Percentiles rank a stretch among this genome's conserved stretches.
phyloP scores from a whole-genome alignment of 2,329 filamentous ascomycete genomes.

The Tothia fuscella region DNA sequence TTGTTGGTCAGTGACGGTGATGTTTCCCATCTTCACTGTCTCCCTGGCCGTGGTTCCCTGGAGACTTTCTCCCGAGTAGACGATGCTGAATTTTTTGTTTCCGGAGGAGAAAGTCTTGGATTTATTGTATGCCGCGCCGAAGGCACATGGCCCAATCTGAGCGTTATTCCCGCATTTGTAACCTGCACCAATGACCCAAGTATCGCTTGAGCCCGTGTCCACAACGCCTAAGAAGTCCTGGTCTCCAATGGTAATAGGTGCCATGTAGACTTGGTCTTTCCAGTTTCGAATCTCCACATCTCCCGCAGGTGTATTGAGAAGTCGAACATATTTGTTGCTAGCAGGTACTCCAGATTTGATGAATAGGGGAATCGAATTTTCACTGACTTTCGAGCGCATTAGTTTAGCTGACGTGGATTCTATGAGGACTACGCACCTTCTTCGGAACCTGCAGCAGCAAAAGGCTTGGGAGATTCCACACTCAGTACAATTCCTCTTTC shows the following conservation, averaged over 20 bases:
- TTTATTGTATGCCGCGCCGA: constrained; percentile 7
- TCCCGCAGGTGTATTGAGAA: constrained; percentile 2
- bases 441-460: too few species aligned
- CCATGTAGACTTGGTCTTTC: constrained; percentile 6
- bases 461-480: too few species aligned
- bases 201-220: constrained; percentile 11
- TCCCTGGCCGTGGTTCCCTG: constrained; percentile 7
- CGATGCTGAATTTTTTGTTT: constrained; percentile 6
- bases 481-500: too few species aligned
- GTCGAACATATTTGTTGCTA: neutral
- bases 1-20: constrained; percentile 7
- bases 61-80: constrained; percentile 9
- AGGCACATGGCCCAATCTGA: constrained; percentile 4
- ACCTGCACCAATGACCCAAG: constrained; percentile 8
- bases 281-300: constrained; percentile 4
- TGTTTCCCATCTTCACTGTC: constrained; percentile 6
- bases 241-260: constrained; percentile 6
- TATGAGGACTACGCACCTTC: too few species aligned
- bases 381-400: too few species aligned
- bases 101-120: neutral
- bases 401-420: too few species aligned
- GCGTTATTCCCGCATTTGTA: constrained; percentile 8
- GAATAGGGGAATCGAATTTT: neutral
- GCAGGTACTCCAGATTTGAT: neutral
- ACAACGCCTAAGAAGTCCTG: constrained; percentile 9